Conservation (phyloP, 2,329 filamentous ascomycete species). For the Xylaria sp. region DNA sequence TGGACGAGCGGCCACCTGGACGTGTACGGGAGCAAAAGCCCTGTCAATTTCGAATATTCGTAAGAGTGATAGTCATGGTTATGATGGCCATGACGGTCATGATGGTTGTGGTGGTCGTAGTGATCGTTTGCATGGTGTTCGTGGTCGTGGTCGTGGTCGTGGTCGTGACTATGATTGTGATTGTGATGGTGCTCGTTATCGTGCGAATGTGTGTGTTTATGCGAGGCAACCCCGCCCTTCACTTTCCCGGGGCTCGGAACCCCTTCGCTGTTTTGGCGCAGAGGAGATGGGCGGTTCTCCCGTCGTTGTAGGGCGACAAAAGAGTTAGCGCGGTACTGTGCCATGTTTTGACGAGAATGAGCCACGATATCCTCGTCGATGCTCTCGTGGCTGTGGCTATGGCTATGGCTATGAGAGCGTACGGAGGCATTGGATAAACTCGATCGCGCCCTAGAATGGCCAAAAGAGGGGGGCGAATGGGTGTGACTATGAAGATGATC, state of each 20-base stretch:
- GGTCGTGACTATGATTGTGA: conserved; percentile 36
- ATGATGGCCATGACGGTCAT: conserved; percentile 31
- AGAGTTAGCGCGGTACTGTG: conserved; percentile 44
- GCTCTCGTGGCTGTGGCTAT: conserved; percentile 39
- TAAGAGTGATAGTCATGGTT: conserved; percentile 33
- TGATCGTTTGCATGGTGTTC: conserved; percentile 38
- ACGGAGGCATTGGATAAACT: conserved; percentile 35
- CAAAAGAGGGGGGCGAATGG: conserved; percentile 48
- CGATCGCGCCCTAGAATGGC: conserved; percentile 44
- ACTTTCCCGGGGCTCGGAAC: conserved; percentile 30
- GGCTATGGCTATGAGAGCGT: conserved; percentile 40
- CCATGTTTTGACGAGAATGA: conserved; percentile 36
- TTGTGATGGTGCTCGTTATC: conserved; percentile 32
- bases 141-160: conserved; percentile 43
- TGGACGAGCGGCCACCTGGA: conserved; percentile 79
- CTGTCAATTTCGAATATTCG: conserved; percentile 71
- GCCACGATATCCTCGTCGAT: conserved; percentile 36
- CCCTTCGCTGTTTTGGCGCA: conserved; percentile 39
- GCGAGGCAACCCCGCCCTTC: conserved; percentile 23
- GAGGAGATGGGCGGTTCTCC: conserved; percentile 43
- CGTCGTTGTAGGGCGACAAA: conserved; percentile 41
- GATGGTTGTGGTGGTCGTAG: conserved; percentile 42
- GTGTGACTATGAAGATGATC: conserved; percentile 46
- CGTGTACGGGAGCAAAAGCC: conserved; percentile 71
- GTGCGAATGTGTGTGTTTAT: conserved; percentile 33